Percentiles rank a stretch among this genome's conserved stretches.
Conservation (phyloP, 768 basidiomycete species). For the Suillus fuscotomentosus region DNA sequence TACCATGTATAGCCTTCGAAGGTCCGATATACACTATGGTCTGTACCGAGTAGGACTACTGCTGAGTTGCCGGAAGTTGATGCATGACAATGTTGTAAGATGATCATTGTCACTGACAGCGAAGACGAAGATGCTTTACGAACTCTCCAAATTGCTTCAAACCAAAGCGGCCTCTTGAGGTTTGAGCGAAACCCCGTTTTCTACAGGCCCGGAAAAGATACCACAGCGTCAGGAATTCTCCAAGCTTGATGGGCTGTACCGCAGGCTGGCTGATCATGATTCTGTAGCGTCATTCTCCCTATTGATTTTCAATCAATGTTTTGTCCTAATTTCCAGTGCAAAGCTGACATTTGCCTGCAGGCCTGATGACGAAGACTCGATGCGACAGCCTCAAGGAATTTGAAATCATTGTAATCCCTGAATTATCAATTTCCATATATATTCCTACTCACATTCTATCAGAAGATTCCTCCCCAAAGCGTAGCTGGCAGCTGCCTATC, state of each 20-base stretch:
- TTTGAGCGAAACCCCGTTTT: background rate
- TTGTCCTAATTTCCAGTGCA: too few relatives aligned
- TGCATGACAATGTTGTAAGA: background rate
- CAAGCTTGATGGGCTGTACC: background rate
- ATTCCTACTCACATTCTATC: too few relatives aligned
- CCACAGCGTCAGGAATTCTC: background rate
- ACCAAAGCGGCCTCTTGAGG: background rate
- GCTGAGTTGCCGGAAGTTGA: background rate
- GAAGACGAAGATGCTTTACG: slow-evolving; percentile 32
- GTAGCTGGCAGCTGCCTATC: background rate
- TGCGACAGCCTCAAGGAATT: too few relatives aligned
- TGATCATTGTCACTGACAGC: slow-evolving; percentile 47
- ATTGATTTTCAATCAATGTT: too few relatives aligned
- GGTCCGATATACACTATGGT: too few relatives aligned
- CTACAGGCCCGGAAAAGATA: background rate
- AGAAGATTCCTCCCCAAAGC: slow-evolving; percentile 15
- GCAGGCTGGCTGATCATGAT: background rate
- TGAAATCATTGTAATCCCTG: too few relatives aligned
- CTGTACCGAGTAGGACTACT: too few relatives aligned
- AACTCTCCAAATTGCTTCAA: background rate
- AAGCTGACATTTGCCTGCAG: too few relatives aligned
- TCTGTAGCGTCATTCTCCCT: slow-evolving; percentile 10
- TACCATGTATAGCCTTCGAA: too few relatives aligned
- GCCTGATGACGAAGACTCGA: too few relatives aligned
- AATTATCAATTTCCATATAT: too few relatives aligned